Percentiles rank a stretch among this genome's conserved stretches.
Evolutionary conservation across 2,329 filamentous ascomycete genomes (phyloP).

Genomic region (Pestalotiopsis fici): DNA sequence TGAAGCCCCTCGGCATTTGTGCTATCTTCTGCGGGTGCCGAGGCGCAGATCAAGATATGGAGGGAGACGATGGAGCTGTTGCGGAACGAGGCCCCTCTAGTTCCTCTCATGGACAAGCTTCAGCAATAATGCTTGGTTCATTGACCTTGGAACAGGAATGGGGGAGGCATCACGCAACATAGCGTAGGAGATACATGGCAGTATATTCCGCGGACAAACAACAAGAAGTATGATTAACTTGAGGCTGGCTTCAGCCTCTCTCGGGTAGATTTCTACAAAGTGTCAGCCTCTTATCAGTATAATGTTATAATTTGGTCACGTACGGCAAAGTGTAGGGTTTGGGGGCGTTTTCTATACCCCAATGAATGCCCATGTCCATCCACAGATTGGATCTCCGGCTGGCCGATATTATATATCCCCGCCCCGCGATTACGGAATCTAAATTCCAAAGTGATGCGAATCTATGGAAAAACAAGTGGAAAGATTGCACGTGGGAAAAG

Average conservation of each 20-base stretch:
- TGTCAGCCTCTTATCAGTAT: no score
- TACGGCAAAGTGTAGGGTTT: no score
- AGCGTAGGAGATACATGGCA: not conserved
- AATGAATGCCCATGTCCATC: no score
- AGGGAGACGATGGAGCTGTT: conserved; percentile 18
- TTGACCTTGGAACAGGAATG: no score
- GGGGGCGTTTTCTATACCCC: no score
- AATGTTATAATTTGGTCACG: no score
- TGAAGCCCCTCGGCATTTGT: conserved; percentile 18
- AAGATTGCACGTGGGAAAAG: not conserved
- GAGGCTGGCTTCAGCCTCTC: no score
- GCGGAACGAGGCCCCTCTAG: not conserved
- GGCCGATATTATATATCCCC: not conserved
- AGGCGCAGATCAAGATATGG: conserved; percentile 17
- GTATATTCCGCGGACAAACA: not conserved
- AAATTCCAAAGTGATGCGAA: not conserved
- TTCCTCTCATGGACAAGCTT: not conserved
- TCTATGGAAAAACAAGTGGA: not conserved
- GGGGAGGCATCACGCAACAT: not conserved
- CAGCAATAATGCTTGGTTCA: not conserved
- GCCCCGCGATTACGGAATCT: not conserved
- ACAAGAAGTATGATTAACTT: no score
- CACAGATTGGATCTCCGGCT: no score
- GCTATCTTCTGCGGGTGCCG: conserved; percentile 12
- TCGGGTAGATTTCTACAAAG: no score